These are phyloP conservation scores for Trichoderma asperelloides DNA, from an alignment of 495 filamentous ascomycete genomes.

Conservation along the genomic window DNA sequence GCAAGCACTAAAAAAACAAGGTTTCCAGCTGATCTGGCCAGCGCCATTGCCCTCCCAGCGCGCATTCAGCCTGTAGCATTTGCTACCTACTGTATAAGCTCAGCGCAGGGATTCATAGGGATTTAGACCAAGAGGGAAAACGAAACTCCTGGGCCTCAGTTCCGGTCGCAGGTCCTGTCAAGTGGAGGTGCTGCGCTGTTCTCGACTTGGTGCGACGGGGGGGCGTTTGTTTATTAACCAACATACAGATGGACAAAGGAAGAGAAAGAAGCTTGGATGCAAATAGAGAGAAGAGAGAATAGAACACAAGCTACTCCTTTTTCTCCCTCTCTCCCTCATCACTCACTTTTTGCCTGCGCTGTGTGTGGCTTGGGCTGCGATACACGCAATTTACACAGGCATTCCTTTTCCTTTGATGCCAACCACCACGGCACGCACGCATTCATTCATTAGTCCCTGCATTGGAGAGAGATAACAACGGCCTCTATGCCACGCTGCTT, in stretches of 20 bases:
- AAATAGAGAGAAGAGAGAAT: not conserved
- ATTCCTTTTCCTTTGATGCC: too few relatives aligned
- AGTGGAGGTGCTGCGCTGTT: not conserved
- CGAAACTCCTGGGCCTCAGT: not conserved
- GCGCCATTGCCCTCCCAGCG: not conserved
- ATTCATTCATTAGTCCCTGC: too few relatives aligned
- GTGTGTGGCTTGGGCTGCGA: too few relatives aligned
- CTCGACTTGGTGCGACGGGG: not conserved
- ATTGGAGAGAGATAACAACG: too few relatives aligned
- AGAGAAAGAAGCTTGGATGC: too few relatives aligned
- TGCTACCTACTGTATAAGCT: not conserved
- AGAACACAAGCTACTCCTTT: not conserved
- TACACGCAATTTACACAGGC: too few relatives aligned
- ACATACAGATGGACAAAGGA: not conserved
- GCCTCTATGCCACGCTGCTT: too few relatives aligned
- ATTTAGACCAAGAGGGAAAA: not conserved
- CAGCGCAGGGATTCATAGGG: not conserved
- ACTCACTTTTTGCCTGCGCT: not conserved
- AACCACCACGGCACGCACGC: too few relatives aligned
- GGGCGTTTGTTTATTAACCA: not conserved
- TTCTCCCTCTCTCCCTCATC: not conserved
- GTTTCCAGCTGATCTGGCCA: too few relatives aligned
- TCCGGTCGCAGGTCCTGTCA: not conserved
- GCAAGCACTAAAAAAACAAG: too few relatives aligned
- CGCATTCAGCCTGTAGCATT: not conserved